Conservation (phyloP, 1,139 yeast species). For the Suhomyces yuchorum region DNA sequence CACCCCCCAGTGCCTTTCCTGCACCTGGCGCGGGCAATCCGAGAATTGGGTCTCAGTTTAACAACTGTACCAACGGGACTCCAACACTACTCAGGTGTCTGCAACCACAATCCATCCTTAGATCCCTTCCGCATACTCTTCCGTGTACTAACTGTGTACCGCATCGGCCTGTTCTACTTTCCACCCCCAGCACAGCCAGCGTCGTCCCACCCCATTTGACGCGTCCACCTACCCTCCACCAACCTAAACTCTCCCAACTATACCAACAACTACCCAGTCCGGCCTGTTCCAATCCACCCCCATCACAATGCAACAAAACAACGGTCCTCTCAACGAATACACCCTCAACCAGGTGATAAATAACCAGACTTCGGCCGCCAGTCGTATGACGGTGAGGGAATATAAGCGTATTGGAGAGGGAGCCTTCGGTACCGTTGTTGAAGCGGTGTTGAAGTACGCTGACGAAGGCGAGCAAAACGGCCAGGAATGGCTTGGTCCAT, state of each 20-base stretch:
- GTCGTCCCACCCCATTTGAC: background rate
- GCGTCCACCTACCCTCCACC: slow-evolving; percentile 6
- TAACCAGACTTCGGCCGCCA: slow-evolving; percentile 52
- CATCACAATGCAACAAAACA: slow-evolving; percentile 10
- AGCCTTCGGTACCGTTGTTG: slow-evolving; percentile 82
- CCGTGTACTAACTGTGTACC: background rate
- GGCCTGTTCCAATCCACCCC: background rate
- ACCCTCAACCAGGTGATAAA: slow-evolving; percentile 60
- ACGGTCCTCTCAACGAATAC: slow-evolving; percentile 25
- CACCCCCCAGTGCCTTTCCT: background rate
- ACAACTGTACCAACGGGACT: slow-evolving; percentile 1
- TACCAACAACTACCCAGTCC: background rate
- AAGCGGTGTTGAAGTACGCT: slow-evolving; percentile 55
- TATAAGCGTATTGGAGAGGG: slow-evolving; percentile 80
- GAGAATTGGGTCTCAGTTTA: slow-evolving; percentile 8
- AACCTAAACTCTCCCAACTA: background rate
- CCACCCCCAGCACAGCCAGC: slow-evolving; percentile 2
- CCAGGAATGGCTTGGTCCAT: slow-evolving; percentile 68
- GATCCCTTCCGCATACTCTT: background rate
- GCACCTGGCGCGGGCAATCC: slow-evolving; percentile 1
- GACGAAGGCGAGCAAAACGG: slow-evolving; percentile 22
- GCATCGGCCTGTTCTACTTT: background rate
- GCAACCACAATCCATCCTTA: slow-evolving; percentile 1
- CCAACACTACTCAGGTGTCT: background rate
- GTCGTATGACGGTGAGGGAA: slow-evolving; percentile 69